Evolutionary conservation across 768 basidiomycete genomes (phyloP), one percentile per base, ranked within the genome.

Genomic region (Coprinopsis sp.): DNA sequence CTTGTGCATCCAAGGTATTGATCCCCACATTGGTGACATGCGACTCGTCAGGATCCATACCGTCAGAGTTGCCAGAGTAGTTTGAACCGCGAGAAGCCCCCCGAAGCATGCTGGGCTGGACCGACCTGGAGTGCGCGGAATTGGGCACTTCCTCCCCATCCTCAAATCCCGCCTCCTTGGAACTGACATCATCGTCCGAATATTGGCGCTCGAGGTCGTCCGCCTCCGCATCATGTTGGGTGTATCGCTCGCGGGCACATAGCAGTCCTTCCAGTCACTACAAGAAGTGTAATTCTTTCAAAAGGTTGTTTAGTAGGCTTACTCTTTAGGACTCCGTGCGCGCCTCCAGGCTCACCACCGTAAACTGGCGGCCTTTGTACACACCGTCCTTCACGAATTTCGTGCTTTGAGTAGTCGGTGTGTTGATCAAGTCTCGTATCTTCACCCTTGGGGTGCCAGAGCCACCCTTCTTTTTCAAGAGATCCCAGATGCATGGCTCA

Each of bases 1-100:
- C 58, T 48, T 68, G 59, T 55, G 53, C 51, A 60, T 54, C 47
- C 25, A 30, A 16, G 19, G 25, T 22, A 16, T 31, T 30, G 8
- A 16, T 39, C 23, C 6, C 25, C 39, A 31, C 34, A 4, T 40
- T 40, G 13, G 47, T 49, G 7, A 49, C 33, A 21, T 31, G 28
- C 4, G 47, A 38, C 14, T 49, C 47, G n/a, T 49, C 47, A 4
- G 47, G 47, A 24, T 49, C 47, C 12, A 49, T 3, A 12, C 16
- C 40, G 18, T 47, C 36, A 8, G 47, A 42, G 24, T 27, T 33
- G 31, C 19, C 24, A 10, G 47, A 49, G 6, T 27, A 34, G 7
- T n/a, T 18, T 6, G 40, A 42, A 24, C 27, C 30, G 4, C 23
- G 11, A 2, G 38, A 40, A 19, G 33, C 24, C 13, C 16, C 19